Conservation (phyloP, 768 basidiomycete genomes). For the Calocera viscosa region DNA sequence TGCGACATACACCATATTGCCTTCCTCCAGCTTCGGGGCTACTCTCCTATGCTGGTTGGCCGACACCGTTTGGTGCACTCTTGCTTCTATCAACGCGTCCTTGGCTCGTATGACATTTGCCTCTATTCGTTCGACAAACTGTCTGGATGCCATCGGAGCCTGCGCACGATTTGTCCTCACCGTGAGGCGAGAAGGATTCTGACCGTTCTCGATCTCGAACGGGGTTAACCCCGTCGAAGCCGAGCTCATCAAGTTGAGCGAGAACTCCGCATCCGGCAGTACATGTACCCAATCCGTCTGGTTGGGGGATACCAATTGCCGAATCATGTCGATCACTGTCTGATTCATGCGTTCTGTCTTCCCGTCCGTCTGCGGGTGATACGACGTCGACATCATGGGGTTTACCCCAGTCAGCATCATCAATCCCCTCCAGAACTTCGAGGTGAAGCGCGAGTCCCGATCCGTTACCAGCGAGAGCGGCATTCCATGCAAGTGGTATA, state of each 20-base stretch:
- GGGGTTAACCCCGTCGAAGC: constrained; percentile 18
- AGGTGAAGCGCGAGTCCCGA: constrained; percentile 33
- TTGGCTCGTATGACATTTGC: constrained; percentile 1
- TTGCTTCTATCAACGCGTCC: constrained; percentile 13
- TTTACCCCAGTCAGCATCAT: constrained; percentile 25
- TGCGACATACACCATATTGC: neutral
- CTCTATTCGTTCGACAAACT: constrained; percentile 8
- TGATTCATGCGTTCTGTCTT: constrained; percentile 28
- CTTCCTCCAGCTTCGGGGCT: neutral
- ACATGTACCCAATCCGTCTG: constrained; percentile 18
- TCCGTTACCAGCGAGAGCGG: constrained; percentile 33
- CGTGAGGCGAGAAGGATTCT: constrained; percentile 17
- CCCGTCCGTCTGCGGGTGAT: constrained; percentile 36
- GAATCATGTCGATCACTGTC: constrained; percentile 1
- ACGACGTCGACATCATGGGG: constrained; percentile 31
- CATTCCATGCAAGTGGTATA: constrained; percentile 33
- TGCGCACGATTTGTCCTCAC: too few relatives aligned
- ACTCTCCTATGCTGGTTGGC: constrained; percentile 9
- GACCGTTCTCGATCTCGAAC: constrained; percentile 20
- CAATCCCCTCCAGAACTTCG: constrained; percentile 33
- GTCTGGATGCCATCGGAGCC: too few relatives aligned
- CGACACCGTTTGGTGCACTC: constrained; percentile 8
- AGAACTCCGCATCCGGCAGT: constrained; percentile 19
- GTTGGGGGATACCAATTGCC: neutral
- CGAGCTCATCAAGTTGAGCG: constrained; percentile 18